These are phyloP conservation scores for Pseudopithomyces chartarum DNA, from an alignment of 2,329 filamentous ascomycete species.

Conservation along the genomic window DNA sequence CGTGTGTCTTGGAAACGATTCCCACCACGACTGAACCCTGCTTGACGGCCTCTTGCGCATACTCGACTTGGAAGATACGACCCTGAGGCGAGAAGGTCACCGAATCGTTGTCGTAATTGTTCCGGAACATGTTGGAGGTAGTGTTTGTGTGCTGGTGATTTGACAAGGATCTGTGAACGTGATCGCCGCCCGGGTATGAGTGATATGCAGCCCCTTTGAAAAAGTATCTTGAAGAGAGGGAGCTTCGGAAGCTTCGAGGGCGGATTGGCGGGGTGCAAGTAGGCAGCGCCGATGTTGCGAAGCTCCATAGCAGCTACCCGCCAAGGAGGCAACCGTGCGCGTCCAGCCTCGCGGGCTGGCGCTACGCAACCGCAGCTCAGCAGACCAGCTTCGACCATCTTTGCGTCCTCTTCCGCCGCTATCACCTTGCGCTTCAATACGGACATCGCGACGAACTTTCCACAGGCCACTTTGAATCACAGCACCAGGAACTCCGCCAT, in stretches of 20 bases:
- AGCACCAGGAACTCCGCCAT: constrained; percentile 49
- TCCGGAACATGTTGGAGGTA: constrained; percentile 83
- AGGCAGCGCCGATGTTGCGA: constrained; percentile 28
- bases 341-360: constrained; percentile 14
- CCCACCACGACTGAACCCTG: constrained; percentile 98
- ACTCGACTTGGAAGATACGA: constrained; percentile 99
- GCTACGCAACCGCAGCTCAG: constrained; percentile 25
- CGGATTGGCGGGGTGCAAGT: neutral
- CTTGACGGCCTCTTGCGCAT: constrained; percentile 98
- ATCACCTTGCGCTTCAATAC: neutral
- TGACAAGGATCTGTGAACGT: neutral
- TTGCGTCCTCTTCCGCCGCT: neutral
- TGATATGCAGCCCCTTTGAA: neutral
- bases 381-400: constrained; percentile 2
- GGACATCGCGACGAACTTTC: neutral
- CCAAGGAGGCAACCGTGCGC: constrained; percentile 20
- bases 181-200: neutral
- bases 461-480: neutral
- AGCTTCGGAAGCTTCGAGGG: neutral
- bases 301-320: constrained; percentile 28
- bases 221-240: neutral
- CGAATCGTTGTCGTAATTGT: constrained; percentile 99
- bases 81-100: constrained; percentile 99
- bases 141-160: constrained; percentile 16
- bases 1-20: constrained; percentile 96